Evolutionary conservation across 139 green algal species (phyloP).

Genomic region (Trebouxia sp.): DNA sequence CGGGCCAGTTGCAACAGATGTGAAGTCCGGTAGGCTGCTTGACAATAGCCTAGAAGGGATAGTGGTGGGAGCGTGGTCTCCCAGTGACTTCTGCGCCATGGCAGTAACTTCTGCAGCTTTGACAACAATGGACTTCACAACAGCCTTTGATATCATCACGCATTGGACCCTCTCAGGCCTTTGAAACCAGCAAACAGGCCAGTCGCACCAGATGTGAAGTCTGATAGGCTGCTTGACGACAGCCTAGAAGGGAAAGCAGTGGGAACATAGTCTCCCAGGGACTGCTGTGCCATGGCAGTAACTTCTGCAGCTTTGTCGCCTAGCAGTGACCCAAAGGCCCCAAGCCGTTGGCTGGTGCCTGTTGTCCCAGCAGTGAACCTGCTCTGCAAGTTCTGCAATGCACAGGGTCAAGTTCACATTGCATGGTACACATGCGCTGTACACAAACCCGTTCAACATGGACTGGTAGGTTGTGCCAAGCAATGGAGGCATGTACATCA

Average conservation of each 20-base stretch:
- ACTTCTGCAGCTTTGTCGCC: conserved; percentile 33
- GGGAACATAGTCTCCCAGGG: conserved; percentile 21
- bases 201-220: conserved; percentile 11
- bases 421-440: background rate
- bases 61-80: no score
- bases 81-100: background rate
- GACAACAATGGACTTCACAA: background rate
- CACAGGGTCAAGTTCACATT: background rate
- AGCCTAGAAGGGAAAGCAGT: conserved; percentile 21
- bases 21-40: no score
- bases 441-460: no score
- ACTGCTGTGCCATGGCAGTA: conserved; percentile 31
- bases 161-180: conserved; percentile 3
- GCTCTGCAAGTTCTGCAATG: conserved; percentile 26
- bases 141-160: background rate
- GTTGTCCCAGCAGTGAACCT: conserved; percentile 16
- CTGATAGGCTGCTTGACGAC: conserved; percentile 15
- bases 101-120: background rate
- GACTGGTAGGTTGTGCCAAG: background rate
- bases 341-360: conserved; percentile 21
- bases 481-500: no score
- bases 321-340: conserved; percentile 34
- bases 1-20: no score
- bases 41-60: no score
- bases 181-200: conserved; percentile 23